A percentile compares a stretch with the other conserved stretches of the same genome.
phyloP scores from a whole-genome alignment of 2,329 filamentous ascomycete genomes.

The Aspergillus oerlinghausenensis region DNA sequence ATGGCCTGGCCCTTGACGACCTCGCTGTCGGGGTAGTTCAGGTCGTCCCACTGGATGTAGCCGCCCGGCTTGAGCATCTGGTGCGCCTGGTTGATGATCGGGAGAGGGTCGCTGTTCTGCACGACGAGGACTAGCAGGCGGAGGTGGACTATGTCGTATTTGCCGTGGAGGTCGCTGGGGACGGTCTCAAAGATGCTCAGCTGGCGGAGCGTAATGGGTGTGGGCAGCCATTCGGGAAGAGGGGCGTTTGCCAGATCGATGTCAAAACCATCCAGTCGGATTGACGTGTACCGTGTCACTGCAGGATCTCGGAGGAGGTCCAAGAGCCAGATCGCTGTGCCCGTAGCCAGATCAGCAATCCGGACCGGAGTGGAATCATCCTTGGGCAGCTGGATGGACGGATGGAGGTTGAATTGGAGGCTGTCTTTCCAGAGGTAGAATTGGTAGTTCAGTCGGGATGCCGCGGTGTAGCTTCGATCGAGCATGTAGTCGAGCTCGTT shows the following conservation, averaged over 20 bases:
- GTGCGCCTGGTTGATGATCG: neutral
- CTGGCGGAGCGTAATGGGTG: neutral
- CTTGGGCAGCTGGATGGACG: neutral
- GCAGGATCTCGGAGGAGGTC: neutral
- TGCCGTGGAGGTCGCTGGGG: neutral
- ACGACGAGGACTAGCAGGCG: neutral
- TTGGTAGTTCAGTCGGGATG: slow-evolving; percentile 1
- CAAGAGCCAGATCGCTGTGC: neutral
- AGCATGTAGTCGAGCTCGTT: neutral
- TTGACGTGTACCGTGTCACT: neutral
- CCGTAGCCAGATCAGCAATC: slow-evolving; percentile 1
- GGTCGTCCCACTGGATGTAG: slow-evolving; percentile 2
- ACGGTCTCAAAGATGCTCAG: neutral
- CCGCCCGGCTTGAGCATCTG: slow-evolving; percentile 1
- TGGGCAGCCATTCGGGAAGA: neutral
- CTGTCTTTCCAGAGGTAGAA: slow-evolving; percentile 2
- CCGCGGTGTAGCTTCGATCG: slow-evolving; percentile 1
- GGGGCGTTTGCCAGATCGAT: slow-evolving; percentile 2
- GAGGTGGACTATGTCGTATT: neutral
- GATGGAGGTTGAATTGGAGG: slow-evolving; percentile 3
- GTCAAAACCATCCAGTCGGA: slow-evolving; percentile 1
- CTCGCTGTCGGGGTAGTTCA: neutral
- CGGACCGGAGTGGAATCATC: too few relatives aligned
- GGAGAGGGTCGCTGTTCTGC: neutral
- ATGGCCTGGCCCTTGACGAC: neutral